Evolutionary conservation across 179 eudicot species (phyloP).

Genomic region (Silene noctiflora): DNA sequence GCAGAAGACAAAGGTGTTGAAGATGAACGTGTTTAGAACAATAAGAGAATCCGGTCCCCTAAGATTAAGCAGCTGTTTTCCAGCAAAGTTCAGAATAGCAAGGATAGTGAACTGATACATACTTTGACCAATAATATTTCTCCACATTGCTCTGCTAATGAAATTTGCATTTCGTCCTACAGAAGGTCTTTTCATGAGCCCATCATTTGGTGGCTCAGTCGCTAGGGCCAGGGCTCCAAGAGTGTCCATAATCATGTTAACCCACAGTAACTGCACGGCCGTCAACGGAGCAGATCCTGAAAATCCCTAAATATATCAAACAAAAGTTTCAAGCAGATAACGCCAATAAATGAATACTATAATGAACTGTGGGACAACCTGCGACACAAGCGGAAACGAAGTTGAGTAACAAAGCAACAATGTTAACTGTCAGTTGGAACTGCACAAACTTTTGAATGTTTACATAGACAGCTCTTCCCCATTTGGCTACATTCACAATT

Average conservation of each 20-base stretch:
- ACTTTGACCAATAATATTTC: slow-evolving; percentile 87
- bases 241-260: slow-evolving; percentile 97
- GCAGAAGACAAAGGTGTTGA: slow-evolving; percentile 89
- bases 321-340: background rate
- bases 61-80: slow-evolving; percentile 53
- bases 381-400: slow-evolving; percentile 77
- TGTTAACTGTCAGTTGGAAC: slow-evolving; percentile 87
- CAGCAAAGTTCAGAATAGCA: slow-evolving; percentile 59
- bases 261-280: slow-evolving; percentile 91
- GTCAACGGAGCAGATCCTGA: slow-evolving; percentile 93
- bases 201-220: slow-evolving; percentile 84
- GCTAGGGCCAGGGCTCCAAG: slow-evolving; percentile 92
- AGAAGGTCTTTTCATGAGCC: slow-evolving; percentile 73
- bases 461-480: slow-evolving; percentile 92
- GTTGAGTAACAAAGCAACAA: slow-evolving; percentile 83
- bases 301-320: slow-evolving; percentile 8
- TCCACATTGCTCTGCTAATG: slow-evolving; percentile 83
- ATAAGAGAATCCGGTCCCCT: slow-evolving; percentile 55
- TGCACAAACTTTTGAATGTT: slow-evolving; percentile 97
- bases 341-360: slow-evolving; percentile 5
- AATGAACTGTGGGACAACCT: slow-evolving; percentile 35
- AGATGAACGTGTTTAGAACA: slow-evolving; percentile 69
- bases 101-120: slow-evolving; percentile 66
- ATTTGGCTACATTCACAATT: slow-evolving; percentile 81
- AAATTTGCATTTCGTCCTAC: slow-evolving; percentile 57